Percentiles rank a stretch among this genome's conserved stretches.
Conservation (phyloP, 2,329 filamentous ascomycete genomes). For the Achaetomium macrosporum region DNA sequence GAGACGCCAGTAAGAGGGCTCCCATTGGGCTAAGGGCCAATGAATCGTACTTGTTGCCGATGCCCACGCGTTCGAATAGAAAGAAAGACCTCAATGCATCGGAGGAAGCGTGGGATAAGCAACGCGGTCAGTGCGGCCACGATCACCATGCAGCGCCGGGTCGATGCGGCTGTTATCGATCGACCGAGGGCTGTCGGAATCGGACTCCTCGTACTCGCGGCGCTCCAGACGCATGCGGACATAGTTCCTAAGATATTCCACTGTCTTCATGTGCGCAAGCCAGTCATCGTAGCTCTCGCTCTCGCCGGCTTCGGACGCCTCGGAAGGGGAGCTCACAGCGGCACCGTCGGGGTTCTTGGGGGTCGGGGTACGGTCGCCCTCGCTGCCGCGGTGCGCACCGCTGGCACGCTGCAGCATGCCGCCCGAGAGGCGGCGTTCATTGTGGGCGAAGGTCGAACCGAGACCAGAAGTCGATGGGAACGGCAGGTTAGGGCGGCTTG, state of each 20-base stretch:
- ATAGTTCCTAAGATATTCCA: slow-evolving; percentile 56
- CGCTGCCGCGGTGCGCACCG: slow-evolving; percentile 35
- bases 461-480: slow-evolving; percentile 66
- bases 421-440: slow-evolving; percentile 59
- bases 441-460: slow-evolving; percentile 59
- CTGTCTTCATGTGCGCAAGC: slow-evolving; percentile 60
- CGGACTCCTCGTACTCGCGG: slow-evolving; percentile 43
- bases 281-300: slow-evolving; percentile 59
- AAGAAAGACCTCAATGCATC: slow-evolving; percentile 1
- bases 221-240: slow-evolving; percentile 52
- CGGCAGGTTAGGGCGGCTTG: slow-evolving; percentile 57
- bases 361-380: slow-evolving; percentile 37
- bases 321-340: slow-evolving; percentile 50
- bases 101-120: slow-evolving; percentile 19
- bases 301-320: slow-evolving; percentile 47
- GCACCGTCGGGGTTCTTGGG: slow-evolving; percentile 38
- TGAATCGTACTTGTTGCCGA: too few species aligned
- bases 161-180: slow-evolving; percentile 29
- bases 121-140: slow-evolving; percentile 12
- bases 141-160: slow-evolving; percentile 28
- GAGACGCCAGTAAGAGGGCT: too few species aligned
- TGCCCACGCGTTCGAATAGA: too few species aligned
- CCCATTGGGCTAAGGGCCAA: too few species aligned
- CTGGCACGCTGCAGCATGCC: slow-evolving; percentile 59
- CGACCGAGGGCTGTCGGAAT: slow-evolving; percentile 6